A percentile compares a stretch with the other conserved stretches of the same genome.
These are phyloP conservation scores for Neonectria ditissima DNA, from an alignment of 2,329 filamentous ascomycete genomes.

Conservation along the genomic window DNA sequence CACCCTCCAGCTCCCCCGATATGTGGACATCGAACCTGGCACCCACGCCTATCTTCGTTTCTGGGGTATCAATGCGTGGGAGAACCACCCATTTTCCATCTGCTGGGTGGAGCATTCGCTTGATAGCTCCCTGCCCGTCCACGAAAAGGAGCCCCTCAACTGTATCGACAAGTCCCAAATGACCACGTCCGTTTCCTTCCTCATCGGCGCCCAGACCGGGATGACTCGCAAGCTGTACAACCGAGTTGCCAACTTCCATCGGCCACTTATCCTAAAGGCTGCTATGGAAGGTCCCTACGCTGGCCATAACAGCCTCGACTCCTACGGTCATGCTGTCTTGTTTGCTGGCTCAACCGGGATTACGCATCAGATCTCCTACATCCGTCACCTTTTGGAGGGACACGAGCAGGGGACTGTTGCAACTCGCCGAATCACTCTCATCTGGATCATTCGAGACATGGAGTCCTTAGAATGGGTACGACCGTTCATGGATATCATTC, in stretches of 20 bases:
- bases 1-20: conserved; percentile 75
- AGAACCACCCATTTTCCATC: conserved; percentile 82
- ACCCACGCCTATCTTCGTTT: conserved; percentile 83
- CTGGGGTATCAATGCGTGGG: conserved; percentile 73
- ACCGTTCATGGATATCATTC: conserved; percentile 81
- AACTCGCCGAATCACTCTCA: conserved; percentile 82
- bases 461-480: conserved; percentile 94
- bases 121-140: conserved; percentile 53
- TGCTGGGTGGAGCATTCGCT: conserved; percentile 75
- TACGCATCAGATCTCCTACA: conserved; percentile 91
- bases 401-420: conserved; percentile 79
- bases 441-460: conserved; percentile 93
- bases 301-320: conserved; percentile 85
- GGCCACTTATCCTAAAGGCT: conserved; percentile 73
- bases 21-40: conserved; percentile 74
- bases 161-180: conserved; percentile 56
- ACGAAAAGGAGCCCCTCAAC: conserved; percentile 56
- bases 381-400: conserved; percentile 79
- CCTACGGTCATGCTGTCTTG: conserved; percentile 91
- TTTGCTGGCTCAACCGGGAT: conserved; percentile 95
- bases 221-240: conserved; percentile 87
- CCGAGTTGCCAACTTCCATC: conserved; percentile 68
- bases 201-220: conserved; percentile 88
- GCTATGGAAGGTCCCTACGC: conserved; percentile 92
- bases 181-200: conserved; percentile 76